These are phyloP conservation scores for Septoria linicola DNA, from an alignment of 2,329 filamentous ascomycete species.

Conservation along the genomic window DNA sequence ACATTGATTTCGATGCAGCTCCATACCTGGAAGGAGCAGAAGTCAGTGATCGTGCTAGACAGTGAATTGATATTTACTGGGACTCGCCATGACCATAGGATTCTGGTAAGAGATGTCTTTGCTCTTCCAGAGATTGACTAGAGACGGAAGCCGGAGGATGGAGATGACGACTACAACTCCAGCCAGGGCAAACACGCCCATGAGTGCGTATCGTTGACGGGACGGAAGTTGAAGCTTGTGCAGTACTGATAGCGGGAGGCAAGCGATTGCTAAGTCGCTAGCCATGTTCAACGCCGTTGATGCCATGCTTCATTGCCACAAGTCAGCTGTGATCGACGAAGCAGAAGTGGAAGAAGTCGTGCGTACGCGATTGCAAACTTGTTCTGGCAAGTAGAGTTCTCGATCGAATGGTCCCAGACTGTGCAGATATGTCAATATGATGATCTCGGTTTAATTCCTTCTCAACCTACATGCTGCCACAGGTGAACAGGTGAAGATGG, in stretches of 20 bases:
- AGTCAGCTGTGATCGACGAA: background rate
- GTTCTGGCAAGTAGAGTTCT: conserved; percentile 10
- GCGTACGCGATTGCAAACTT: conserved; percentile 21
- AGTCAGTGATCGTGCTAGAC: too few species aligned
- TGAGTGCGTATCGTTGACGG: conserved; percentile 35
- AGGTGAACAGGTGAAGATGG: conserved; percentile 45
- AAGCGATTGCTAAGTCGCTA: conserved; percentile 39
- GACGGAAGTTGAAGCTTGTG: conserved; percentile 35
- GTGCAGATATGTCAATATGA: too few species aligned
- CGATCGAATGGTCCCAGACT: conserved; percentile 18
- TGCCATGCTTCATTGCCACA: conserved; percentile 28
- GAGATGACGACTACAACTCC: conserved; percentile 36
- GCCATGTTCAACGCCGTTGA: conserved; percentile 39
- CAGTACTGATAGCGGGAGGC: conserved; percentile 38
- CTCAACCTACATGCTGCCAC: conserved; percentile 36
- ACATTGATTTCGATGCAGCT: conserved; percentile 38
- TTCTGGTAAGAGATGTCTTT: conserved; percentile 34
- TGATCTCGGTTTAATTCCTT: too few species aligned
- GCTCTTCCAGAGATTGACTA: conserved; percentile 28
- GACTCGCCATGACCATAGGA: conserved; percentile 32
- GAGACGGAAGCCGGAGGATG: conserved; percentile 34
- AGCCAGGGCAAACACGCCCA: conserved; percentile 39
- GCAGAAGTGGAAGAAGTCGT: background rate
- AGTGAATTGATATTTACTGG: too few species aligned
- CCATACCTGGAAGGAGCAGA: too few species aligned